These are phyloP conservation scores for Neonectria ditissima DNA, from an alignment of 2,329 filamentous ascomycete species.

Conservation along the genomic window DNA sequence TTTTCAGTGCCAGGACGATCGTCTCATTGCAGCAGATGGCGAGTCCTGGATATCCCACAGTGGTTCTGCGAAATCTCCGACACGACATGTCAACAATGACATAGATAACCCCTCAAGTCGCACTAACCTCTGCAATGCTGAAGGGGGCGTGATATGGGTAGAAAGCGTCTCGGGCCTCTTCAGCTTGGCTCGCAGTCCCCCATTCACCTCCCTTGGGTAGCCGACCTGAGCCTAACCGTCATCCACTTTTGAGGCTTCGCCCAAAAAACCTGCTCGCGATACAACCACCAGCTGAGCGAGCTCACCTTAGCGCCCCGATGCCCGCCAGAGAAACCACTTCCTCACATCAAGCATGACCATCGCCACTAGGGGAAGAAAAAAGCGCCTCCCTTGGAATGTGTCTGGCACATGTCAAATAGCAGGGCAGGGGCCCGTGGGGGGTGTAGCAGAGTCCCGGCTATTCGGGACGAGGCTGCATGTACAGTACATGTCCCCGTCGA, in stretches of 20 bases:
- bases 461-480: conserved; percentile 18
- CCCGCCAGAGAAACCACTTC: neutral
- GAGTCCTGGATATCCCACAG: neutral
- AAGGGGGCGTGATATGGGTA: neutral
- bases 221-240: neutral
- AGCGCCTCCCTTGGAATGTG: neutral
- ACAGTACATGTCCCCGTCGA: conserved; percentile 14
- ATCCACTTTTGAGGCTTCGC: neutral
- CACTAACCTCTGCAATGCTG: neutral
- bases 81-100: neutral
- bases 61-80: neutral
- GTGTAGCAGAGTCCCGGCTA: conserved; percentile 16
- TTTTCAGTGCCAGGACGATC: neutral
- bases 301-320: neutral
- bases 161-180: neutral
- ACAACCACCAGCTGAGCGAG: neutral
- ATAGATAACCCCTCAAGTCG: neutral
- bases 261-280: neutral
- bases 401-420: conserved; percentile 5
- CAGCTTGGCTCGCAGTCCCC: neutral
- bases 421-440: conserved; percentile 3
- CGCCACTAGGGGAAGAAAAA: neutral
- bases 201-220: neutral
- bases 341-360: neutral
- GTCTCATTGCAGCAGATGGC: neutral